A percentile compares a stretch with the other conserved stretches of the same genome.
phyloP scores from a whole-genome alignment of 768 basidiomycete genomes.

The Rhizopogon vinicolor region DNA sequence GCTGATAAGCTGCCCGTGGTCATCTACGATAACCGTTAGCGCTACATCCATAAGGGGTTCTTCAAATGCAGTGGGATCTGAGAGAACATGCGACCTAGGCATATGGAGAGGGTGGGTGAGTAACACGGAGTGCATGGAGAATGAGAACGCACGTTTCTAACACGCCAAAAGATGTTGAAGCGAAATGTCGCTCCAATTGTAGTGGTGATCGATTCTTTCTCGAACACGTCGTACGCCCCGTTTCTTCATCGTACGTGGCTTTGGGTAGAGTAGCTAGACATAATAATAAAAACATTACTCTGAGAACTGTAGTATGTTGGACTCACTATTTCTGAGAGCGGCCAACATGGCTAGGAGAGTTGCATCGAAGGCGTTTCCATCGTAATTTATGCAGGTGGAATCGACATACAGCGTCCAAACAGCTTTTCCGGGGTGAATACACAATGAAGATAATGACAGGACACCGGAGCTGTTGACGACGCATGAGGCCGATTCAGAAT shows the following conservation, averaged over 20 bases:
- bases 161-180: not conserved
- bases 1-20: constrained; percentile 41
- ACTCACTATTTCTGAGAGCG: constrained; percentile 80
- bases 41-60: constrained; percentile 77
- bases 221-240: constrained; percentile 56
- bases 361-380: constrained; percentile 94
- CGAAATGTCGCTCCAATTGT: constrained; percentile 22
- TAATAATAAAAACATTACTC: constrained; percentile 4
- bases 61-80: constrained; percentile 90
- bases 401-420: constrained; percentile 97
- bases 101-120: too few relatives aligned
- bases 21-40: constrained; percentile 58
- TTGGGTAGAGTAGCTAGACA: constrained; percentile 63
- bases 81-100: constrained; percentile 47
- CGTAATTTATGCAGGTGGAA: constrained; percentile 93
- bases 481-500: not conserved
- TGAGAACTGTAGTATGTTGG: too few relatives aligned
- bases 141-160: not conserved
- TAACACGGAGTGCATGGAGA: too few relatives aligned
- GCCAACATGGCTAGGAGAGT: constrained; percentile 83
- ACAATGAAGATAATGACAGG: constrained; percentile 62
- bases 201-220: constrained; percentile 42
- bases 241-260: constrained; percentile 64
- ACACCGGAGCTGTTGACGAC: constrained; percentile 50
- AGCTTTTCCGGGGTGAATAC: constrained; percentile 75